These are phyloP conservation scores for Dactylella cylindrospora DNA, from an alignment of 2,329 filamentous ascomycete genomes.

Conservation along the genomic window DNA sequence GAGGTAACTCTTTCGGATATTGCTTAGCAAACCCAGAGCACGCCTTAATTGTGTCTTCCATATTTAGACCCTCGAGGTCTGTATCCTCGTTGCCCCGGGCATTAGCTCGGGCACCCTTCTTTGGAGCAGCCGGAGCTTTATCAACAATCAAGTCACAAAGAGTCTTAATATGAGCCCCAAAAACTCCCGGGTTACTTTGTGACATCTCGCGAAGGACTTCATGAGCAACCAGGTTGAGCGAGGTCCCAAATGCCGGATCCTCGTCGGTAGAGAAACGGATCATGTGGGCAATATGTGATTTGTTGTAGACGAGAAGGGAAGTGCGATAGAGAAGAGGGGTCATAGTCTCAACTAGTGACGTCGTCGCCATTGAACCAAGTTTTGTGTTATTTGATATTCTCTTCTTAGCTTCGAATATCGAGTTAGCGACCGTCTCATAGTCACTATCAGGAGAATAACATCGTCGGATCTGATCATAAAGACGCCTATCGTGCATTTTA, in stretches of 20 bases:
- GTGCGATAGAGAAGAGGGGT: constrained; percentile 80
- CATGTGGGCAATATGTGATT: constrained; percentile 87
- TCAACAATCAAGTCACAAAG: constrained; percentile 83
- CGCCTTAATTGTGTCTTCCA: constrained; percentile 90
- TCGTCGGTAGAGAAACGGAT: constrained; percentile 85
- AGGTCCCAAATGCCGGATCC: constrained; percentile 64
- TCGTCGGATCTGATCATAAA: constrained; percentile 85
- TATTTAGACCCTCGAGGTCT: constrained; percentile 59
- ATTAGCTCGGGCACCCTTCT: constrained; percentile 57
- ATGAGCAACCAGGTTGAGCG: constrained; percentile 66
- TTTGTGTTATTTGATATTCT: constrained; percentile 70
- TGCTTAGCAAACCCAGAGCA: constrained; percentile 88
- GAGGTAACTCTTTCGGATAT: constrained; percentile 79
- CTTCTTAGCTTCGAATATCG: constrained; percentile 85
- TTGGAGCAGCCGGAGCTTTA: constrained; percentile 64
- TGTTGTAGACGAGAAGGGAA: constrained; percentile 85
- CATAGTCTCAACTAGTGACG: constrained; percentile 69
- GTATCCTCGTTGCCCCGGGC: constrained; percentile 55
- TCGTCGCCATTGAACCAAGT: constrained; percentile 28
- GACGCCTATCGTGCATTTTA: constrained; percentile 83
- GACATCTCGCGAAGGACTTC: constrained; percentile 88
- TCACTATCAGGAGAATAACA: constrained; percentile 82
- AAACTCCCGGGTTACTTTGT: constrained; percentile 79
- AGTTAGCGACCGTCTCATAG: constrained; percentile 85
- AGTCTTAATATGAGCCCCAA: constrained; percentile 88